These are phyloP conservation scores for Ziziphus jujuba DNA, from an alignment of 306 rosid species.

Conservation along the genomic window DNA sequence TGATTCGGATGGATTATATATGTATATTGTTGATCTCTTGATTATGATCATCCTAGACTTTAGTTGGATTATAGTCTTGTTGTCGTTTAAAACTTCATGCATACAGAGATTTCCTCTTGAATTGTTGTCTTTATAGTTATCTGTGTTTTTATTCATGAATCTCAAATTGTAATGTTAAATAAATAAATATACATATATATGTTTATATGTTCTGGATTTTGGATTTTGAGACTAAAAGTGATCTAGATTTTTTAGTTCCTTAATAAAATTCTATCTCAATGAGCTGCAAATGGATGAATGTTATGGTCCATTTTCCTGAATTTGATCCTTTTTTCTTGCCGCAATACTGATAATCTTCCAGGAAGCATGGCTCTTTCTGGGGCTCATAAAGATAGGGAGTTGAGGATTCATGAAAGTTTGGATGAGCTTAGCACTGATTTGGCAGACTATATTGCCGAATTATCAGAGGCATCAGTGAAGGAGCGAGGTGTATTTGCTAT, in stretches of 20 bases:
- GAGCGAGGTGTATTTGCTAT: conserved; percentile 83
- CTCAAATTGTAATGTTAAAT: conserved; percentile 12
- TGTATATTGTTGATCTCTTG: conserved; percentile 31
- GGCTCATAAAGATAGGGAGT: conserved; percentile 47
- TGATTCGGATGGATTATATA: conserved; percentile 16
- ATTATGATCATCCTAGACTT: conserved; percentile 35
- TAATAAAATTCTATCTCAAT: conserved; percentile 26
- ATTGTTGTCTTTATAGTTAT: neutral
- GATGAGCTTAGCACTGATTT: conserved; percentile 88
- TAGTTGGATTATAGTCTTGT: conserved; percentile 25
- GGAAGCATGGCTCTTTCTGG: conserved; percentile 65
- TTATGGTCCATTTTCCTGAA: conserved; percentile 16
- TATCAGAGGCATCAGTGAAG: conserved; percentile 87
- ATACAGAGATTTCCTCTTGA: conserved; percentile 20
- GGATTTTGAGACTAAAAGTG: conserved; percentile 9
- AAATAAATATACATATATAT: neutral
- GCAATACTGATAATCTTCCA: conserved; percentile 25
- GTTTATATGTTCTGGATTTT: too few relatives aligned
- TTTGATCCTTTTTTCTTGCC: conserved; percentile 8
- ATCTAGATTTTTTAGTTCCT: conserved; percentile 19
- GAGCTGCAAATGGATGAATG: conserved; percentile 27
- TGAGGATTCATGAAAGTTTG: conserved; percentile 80
- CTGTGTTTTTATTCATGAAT: conserved; percentile 8
- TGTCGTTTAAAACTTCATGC: conserved; percentile 27
- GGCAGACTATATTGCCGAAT: conserved; percentile 84